Evolutionary conservation across 169 alveolate genomes (phyloP).

Genomic region (Plasmodium relictum): DNA sequence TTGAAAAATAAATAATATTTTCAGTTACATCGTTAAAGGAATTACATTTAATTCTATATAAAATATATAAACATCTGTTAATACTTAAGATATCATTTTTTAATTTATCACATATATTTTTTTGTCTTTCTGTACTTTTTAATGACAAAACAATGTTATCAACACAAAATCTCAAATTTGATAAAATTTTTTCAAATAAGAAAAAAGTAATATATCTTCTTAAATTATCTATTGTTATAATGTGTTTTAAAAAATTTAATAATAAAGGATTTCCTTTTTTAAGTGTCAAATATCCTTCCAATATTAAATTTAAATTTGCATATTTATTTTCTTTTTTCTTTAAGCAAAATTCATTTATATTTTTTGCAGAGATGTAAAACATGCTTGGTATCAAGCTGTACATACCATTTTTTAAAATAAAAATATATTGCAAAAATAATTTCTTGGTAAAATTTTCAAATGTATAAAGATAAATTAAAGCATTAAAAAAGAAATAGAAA

Average conservation of each 20-base stretch:
- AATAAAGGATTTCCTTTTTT: conserved; percentile 54
- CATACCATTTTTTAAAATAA: conserved; percentile 42
- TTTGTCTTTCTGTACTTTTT: conserved; percentile 15
- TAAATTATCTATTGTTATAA: conserved; percentile 2
- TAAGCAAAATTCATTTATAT: conserved; percentile 68
- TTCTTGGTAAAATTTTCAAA: conserved; percentile 46
- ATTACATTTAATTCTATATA: conserved; percentile 37
- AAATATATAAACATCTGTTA: conserved; percentile 54
- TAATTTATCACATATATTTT: conserved; percentile 8
- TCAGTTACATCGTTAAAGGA: conserved; percentile 30
- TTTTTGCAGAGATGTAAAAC: conserved; percentile 43
- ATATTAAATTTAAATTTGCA: conserved; percentile 45
- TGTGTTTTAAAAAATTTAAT: conserved; percentile 22
- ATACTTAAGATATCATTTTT: conserved; percentile 53
- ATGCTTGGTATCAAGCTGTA: conserved; percentile 61
- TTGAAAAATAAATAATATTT: conserved; percentile 66
- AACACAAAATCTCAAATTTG: conserved; percentile 33
- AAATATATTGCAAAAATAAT: conserved; percentile 57
- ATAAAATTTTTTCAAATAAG: conserved; percentile 40
- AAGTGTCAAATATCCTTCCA: conserved; percentile 40
- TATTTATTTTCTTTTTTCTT: conserved; percentile 56
- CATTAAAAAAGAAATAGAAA: conserved; percentile 50
- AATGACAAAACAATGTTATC: conserved; percentile 21
- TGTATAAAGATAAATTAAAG: conserved; percentile 49
- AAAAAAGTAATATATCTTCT: conserved; percentile 26